phyloP scores from a whole-genome alignment of 1,284 basidiomycete genomes.

The Naganishia albida region DNA sequence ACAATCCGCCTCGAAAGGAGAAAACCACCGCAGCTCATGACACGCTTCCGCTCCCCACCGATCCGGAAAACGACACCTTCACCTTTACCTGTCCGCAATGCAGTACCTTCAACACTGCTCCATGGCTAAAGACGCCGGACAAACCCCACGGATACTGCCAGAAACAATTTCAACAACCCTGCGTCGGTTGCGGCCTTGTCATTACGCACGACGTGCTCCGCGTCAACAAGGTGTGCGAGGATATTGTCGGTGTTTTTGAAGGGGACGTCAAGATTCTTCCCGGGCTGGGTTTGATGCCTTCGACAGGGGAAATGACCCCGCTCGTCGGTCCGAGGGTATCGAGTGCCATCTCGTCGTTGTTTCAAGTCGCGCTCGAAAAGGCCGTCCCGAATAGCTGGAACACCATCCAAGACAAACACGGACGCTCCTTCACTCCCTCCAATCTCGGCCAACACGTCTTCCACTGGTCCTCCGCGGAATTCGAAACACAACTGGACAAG shows the following conservation, averaged over 20 bases:
- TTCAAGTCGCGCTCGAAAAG: neutral
- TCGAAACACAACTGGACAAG: neutral
- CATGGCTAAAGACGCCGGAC: conserved; percentile 19
- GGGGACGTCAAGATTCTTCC: conserved; percentile 34
- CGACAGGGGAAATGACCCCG: conserved; percentile 19
- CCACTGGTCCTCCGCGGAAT: neutral
- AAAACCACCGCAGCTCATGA: neutral
- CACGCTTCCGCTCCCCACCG: conserved; percentile 26
- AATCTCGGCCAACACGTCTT: neutral
- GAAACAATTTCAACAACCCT: conserved; percentile 23
- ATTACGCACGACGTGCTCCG: conserved; percentile 35
- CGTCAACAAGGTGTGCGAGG: conserved; percentile 60
- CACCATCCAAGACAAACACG: neutral
- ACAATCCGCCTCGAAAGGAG: conserved; percentile 7
- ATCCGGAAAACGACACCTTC: conserved; percentile 15
- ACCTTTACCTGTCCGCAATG: conserved; percentile 35
- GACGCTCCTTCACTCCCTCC: neutral
- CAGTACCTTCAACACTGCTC: neutral
- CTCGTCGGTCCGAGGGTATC: neutral
- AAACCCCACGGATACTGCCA: conserved; percentile 25
- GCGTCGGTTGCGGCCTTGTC: conserved; percentile 23
- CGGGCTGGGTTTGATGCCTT: conserved; percentile 26
- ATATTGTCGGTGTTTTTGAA: conserved; percentile 66
- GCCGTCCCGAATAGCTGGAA: neutral
- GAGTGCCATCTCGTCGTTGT: neutral